Conservation (phyloP, 2,329 filamentous ascomycete species). For the Aureobasidium sp. region DNA sequence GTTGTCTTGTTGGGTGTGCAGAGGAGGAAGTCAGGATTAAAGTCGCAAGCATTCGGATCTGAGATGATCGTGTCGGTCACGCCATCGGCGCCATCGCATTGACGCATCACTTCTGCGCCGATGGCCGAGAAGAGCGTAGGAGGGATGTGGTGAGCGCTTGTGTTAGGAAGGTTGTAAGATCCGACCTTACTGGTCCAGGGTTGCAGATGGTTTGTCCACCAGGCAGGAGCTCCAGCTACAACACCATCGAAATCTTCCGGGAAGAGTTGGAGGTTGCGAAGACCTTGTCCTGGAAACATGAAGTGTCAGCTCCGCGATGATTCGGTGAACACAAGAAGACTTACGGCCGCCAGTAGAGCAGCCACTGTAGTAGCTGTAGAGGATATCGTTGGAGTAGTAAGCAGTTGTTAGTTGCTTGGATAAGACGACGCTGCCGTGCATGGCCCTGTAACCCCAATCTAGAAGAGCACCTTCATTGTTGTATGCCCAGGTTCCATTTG, state of each 20-base stretch:
- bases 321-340: not conserved
- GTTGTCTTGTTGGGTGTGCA: slow-evolving; percentile 28
- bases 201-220: slow-evolving; percentile 46
- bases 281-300: slow-evolving; percentile 36
- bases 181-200: slow-evolving; percentile 40
- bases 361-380: slow-evolving; percentile 50
- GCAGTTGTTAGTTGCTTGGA: slow-evolving; percentile 42
- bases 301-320: not conserved
- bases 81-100: slow-evolving; percentile 48
- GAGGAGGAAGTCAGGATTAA: slow-evolving; percentile 37
- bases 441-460: slow-evolving; percentile 35
- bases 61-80: slow-evolving; percentile 46
- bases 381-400: slow-evolving; percentile 41
- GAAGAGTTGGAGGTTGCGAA: slow-evolving; percentile 47
- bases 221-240: slow-evolving; percentile 46
- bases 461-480: slow-evolving; percentile 30
- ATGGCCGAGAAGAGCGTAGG: slow-evolving; percentile 39
- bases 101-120: slow-evolving; percentile 38
- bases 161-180: slow-evolving; percentile 42
- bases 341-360: slow-evolving; percentile 53
- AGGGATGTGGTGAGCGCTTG: slow-evolving; percentile 40
- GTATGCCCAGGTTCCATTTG: slow-evolving; percentile 33
- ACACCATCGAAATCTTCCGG: slow-evolving; percentile 54
- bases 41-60: slow-evolving; percentile 39
- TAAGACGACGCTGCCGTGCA: slow-evolving; percentile 45